Percentiles rank a stretch among this genome's conserved stretches.
These are phyloP conservation scores for Marvania coccoides DNA, from an alignment of 139 green algal species.

Conservation along the genomic window DNA sequence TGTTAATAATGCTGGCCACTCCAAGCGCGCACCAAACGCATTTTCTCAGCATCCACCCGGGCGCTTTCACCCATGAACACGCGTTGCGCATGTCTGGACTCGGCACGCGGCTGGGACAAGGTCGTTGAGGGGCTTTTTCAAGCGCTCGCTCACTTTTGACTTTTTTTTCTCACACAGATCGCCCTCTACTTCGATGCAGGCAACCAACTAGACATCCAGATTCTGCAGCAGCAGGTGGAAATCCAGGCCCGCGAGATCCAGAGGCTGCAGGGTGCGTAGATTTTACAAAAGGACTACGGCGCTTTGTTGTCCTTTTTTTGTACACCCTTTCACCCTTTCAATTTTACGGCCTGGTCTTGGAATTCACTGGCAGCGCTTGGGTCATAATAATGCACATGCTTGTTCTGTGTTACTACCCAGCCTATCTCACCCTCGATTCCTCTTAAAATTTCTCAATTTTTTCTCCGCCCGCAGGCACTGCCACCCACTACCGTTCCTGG, in stretches of 20 bases:
- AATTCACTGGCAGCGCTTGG: too few relatives aligned
- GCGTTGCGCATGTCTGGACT: background rate
- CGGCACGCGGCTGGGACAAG: background rate
- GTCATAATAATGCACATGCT: too few relatives aligned
- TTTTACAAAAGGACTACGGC: too few relatives aligned
- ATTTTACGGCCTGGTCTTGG: too few relatives aligned
- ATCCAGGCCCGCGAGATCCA: slow-evolving; percentile 15
- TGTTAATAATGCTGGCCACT: background rate
- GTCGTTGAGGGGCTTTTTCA: too few relatives aligned
- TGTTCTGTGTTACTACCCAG: too few relatives aligned
- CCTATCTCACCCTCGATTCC: too few relatives aligned
- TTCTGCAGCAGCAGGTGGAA: slow-evolving; percentile 19
- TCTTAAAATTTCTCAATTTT: background rate
- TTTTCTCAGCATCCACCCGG: background rate
- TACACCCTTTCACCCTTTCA: too few relatives aligned
- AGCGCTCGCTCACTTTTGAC: too few relatives aligned
- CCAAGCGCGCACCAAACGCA: background rate
- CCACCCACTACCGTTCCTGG: slow-evolving; percentile 36
- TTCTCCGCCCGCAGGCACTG: slow-evolving; percentile 11
- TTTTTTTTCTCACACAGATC: too few relatives aligned
- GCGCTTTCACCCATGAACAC: background rate
- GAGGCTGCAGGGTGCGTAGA: slow-evolving; percentile 18
- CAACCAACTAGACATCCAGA: background rate
- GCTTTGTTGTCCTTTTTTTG: too few relatives aligned
- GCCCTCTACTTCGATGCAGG: too few relatives aligned